phyloP scores from a whole-genome alignment of 2,329 filamentous ascomycete species.

The Colletotrichum lentis region DNA sequence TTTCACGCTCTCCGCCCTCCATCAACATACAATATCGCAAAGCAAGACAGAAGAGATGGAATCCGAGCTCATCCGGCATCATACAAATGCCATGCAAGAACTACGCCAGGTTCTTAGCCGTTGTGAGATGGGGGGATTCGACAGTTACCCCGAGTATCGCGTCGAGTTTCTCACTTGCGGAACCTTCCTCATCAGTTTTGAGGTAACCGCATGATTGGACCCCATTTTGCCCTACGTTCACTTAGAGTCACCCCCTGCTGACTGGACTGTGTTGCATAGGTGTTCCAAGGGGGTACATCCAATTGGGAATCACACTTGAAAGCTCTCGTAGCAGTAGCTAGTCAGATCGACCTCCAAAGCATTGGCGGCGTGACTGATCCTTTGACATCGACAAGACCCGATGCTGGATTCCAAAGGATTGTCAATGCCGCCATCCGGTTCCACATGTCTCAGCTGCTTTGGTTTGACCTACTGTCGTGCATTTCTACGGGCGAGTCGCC shows the following conservation, averaged over 20 bases:
- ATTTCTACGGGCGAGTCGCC: conserved; percentile 22
- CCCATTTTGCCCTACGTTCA: neutral
- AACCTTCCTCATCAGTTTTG: conserved; percentile 42
- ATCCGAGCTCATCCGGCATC: conserved; percentile 40
- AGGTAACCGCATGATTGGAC: conserved; percentile 32
- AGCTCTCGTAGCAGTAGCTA: conserved; percentile 16
- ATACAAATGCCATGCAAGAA: conserved; percentile 43
- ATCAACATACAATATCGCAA: conserved; percentile 41
- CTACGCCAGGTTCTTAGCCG: conserved; percentile 39
- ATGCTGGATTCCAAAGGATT: conserved; percentile 15
- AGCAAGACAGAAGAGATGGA: conserved; percentile 39
- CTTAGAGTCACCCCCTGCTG: neutral
- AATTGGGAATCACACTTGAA: conserved; percentile 34
- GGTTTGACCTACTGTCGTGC: conserved; percentile 32
- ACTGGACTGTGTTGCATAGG: conserved; percentile 2
- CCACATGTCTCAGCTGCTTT: conserved; percentile 29
- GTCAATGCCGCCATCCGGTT: conserved; percentile 32
- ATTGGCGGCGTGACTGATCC: neutral
- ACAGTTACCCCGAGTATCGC: conserved; percentile 36
- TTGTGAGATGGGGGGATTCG: conserved; percentile 16
- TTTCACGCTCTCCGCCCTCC: conserved; percentile 42
- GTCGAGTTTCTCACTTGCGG: conserved; percentile 43
- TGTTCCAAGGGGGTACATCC: conserved; percentile 30
- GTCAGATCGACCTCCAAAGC: conserved; percentile 8
- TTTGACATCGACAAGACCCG: neutral